Conservation (phyloP, 371 early-diverging fungal species). For the Mortierella sp. region DNA sequence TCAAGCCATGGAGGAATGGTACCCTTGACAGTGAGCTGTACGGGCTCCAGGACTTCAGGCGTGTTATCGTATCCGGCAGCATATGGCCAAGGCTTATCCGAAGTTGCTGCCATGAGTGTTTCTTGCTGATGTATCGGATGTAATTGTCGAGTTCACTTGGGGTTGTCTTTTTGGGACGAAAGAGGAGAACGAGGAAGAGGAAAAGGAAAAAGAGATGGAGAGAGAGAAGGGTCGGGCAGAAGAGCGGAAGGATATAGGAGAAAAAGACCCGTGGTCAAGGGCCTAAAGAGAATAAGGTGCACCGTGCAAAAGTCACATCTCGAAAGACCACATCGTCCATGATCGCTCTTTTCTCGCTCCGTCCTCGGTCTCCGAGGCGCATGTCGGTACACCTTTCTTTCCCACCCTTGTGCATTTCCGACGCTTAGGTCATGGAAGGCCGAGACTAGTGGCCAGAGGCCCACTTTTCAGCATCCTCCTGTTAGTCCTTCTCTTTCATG, state of each 20-base stretch:
- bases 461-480: too few relatives aligned
- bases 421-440: too few relatives aligned
- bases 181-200: background rate
- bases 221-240: background rate
- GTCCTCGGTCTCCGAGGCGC: too few relatives aligned
- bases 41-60: slow-evolving; percentile 58
- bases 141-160: background rate
- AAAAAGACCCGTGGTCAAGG: background rate
- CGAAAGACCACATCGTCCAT: background rate
- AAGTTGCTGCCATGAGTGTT: slow-evolving; percentile 2
- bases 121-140: background rate
- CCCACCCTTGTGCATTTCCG: too few relatives aligned
- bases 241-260: background rate
- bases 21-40: slow-evolving; percentile 57
- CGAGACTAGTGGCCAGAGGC: too few relatives aligned
- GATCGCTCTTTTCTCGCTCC: too few relatives aligned
- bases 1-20: slow-evolving; percentile 68
- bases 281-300: background rate
- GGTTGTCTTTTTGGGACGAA: background rate
- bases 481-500: too few relatives aligned
- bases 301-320: slow-evolving; percentile 1
- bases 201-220: background rate
- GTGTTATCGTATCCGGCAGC: slow-evolving; percentile 58
- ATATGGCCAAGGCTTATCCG: slow-evolving; percentile 44
- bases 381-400: too few relatives aligned